Percentiles rank a stretch among this genome's conserved stretches.
Conservation (phyloP, 2,329 filamentous ascomycete species). For the Alternaria sp. region DNA sequence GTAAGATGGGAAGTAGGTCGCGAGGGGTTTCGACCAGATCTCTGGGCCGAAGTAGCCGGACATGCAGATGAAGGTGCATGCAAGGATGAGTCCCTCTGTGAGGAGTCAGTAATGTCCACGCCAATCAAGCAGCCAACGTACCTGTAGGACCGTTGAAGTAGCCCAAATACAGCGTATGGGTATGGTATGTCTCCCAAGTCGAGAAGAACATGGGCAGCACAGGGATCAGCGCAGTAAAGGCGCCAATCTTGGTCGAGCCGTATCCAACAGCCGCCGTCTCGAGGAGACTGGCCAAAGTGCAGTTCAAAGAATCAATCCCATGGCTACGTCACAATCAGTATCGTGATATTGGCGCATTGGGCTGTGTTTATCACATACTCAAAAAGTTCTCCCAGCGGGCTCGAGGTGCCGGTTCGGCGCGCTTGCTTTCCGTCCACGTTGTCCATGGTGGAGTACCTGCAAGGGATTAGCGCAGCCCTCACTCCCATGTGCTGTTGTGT, state of each 20-base stretch:
- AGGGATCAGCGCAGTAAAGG: conserved; percentile 89
- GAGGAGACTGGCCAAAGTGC: conserved; percentile 87
- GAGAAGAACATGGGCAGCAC: conserved; percentile 99
- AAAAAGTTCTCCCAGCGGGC: conserved; percentile 92
- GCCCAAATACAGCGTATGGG: conserved; percentile 93
- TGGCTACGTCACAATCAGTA: conserved; percentile 61
- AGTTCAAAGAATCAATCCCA: conserved; percentile 97
- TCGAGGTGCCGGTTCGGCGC: conserved; percentile 90
- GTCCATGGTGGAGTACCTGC: conserved; percentile 90
- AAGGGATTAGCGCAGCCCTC: conserved; percentile 17
- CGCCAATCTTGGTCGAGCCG: conserved; percentile 80
- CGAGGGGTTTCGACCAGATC: conserved; percentile 82
- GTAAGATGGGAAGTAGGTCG: conserved; percentile 56
- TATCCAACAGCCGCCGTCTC: conserved; percentile 94
- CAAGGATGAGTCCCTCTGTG: conserved; percentile 84
- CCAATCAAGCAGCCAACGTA: conserved; percentile 24
- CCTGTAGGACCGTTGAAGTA: conserved; percentile 93
- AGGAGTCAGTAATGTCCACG: conserved; percentile 17
- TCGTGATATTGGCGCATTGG: conserved; percentile 28
- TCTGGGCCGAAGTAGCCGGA: conserved; percentile 88
- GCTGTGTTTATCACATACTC: conserved; percentile 62
- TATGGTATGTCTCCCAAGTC: conserved; percentile 99
- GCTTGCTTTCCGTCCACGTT: conserved; percentile 99
- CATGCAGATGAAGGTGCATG: conserved; percentile 81
- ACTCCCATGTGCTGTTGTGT: background rate